Evolutionary conservation across 805 yeast genomes (phyloP).

Genomic region (Komagataella mondaviorum): DNA sequence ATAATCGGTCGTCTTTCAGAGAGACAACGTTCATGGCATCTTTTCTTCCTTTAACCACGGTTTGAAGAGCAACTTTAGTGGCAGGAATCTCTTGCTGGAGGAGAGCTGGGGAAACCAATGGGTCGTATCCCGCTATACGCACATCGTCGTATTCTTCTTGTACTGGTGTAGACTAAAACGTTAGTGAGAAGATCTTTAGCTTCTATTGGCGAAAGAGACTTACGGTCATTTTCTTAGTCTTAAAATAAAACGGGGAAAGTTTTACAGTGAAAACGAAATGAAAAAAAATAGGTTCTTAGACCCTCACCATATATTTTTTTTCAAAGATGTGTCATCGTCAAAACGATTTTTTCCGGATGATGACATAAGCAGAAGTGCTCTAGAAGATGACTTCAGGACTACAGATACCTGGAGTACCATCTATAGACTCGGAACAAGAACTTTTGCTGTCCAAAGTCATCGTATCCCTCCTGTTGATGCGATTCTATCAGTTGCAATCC

Average conservation of each 20-base stretch:
- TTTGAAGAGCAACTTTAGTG: conserved; percentile 41
- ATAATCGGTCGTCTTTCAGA: conserved; percentile 77
- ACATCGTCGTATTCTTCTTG: conserved; percentile 66
- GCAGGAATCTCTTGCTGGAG: conserved; percentile 79
- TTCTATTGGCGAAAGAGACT: neutral
- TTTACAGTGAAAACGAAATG: neutral
- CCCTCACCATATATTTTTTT: neutral
- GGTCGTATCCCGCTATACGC: conserved; percentile 79
- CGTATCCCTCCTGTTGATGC: conserved; percentile 50
- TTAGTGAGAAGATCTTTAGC: neutral
- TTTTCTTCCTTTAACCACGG: conserved; percentile 64
- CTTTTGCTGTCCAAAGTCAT: conserved; percentile 70
- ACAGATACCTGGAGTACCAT: conserved; percentile 4
- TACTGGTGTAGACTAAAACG: conserved; percentile 25
- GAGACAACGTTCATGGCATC: conserved; percentile 58
- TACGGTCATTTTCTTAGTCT: neutral
- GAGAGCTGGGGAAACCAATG: conserved; percentile 89
- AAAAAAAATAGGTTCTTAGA: neutral
- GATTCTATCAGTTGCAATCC: conserved; percentile 22
- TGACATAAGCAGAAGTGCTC: neutral
- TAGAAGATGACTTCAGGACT: neutral
- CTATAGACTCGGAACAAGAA: conserved; percentile 34
- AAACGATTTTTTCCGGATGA: neutral
- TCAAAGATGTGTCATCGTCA: neutral
- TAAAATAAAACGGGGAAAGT: neutral